phyloP scores from a whole-genome alignment of 257 asterid species.

The Solanum tacnaense region DNA sequence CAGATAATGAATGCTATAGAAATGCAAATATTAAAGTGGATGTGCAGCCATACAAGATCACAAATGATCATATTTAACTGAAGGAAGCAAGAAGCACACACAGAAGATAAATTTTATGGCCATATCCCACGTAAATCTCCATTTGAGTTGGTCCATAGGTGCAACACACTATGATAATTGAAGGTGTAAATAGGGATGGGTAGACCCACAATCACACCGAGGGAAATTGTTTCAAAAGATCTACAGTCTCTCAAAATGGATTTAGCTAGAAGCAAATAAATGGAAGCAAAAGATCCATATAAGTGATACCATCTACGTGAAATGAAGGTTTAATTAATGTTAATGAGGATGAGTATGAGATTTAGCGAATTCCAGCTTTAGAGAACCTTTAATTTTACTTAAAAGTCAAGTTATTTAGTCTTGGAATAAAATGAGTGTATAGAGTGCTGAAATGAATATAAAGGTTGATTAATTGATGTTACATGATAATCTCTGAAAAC shows the following conservation, averaged over 20 bases:
- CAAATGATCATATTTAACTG: neutral
- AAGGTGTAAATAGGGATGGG: neutral
- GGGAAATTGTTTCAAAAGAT: neutral
- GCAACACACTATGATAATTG: neutral
- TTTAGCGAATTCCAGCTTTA: neutral
- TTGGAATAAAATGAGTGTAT: neutral
- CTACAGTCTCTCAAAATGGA: neutral
- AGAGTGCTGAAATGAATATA: neutral
- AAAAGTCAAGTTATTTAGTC: neutral
- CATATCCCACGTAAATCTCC: neutral
- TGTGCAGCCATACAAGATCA: neutral
- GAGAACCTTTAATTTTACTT: neutral
- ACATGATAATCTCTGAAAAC: neutral
- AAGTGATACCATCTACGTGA: neutral
- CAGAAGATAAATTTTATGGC: neutral
- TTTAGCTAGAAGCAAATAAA: neutral
- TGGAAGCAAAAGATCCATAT: neutral
- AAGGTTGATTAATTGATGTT: neutral
- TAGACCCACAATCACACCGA: neutral
- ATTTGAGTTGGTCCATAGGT: neutral
- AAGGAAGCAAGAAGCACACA: neutral
- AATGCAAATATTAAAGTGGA: neutral
- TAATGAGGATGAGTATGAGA: neutral
- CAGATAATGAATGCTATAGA: neutral
- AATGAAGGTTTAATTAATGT: neutral